Evolutionary conservation across 2,329 filamentous ascomycete species (phyloP).

Genomic region (Ilyonectria destructans): DNA sequence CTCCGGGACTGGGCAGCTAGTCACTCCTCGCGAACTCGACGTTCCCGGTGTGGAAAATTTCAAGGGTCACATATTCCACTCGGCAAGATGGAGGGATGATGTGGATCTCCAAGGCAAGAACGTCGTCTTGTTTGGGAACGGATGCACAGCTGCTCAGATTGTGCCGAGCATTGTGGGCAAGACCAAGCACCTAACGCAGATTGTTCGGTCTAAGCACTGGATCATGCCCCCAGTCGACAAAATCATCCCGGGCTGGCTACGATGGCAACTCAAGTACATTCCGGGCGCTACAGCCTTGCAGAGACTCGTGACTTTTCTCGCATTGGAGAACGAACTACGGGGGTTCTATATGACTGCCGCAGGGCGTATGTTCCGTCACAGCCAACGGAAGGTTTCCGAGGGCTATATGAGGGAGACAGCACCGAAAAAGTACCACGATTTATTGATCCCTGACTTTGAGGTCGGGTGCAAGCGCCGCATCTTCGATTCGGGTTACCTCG

Average conservation of each 20-base stretch:
- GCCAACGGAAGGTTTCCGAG: slow-evolving; percentile 60
- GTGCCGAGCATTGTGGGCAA: slow-evolving; percentile 61
- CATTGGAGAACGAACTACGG: slow-evolving; percentile 52
- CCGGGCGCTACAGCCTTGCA: slow-evolving; percentile 63
- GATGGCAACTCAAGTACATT: slow-evolving; percentile 60
- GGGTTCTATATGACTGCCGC: slow-evolving; percentile 60
- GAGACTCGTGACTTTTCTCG: slow-evolving; percentile 59
- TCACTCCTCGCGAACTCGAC: slow-evolving; percentile 54
- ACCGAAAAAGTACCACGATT: slow-evolving; percentile 73
- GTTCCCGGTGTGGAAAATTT: slow-evolving; percentile 68
- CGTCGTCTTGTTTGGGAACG: slow-evolving; percentile 69
- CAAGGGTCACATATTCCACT: slow-evolving; percentile 68
- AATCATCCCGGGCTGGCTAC: slow-evolving; percentile 34
- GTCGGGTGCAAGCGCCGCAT: slow-evolving; percentile 78
- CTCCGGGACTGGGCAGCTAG: slow-evolving; percentile 54
- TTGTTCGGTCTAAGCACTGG: slow-evolving; percentile 63
- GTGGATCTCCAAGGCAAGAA: slow-evolving; percentile 64
- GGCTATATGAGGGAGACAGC: slow-evolving; percentile 61
- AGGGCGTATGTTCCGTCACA: slow-evolving; percentile 56
- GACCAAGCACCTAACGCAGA: slow-evolving; percentile 57
- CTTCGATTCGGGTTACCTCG: slow-evolving; percentile 71
- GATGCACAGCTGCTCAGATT: slow-evolving; percentile 70
- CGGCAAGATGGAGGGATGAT: slow-evolving; percentile 69
- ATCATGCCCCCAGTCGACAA: slow-evolving; percentile 55
- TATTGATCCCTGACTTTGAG: slow-evolving; percentile 74